A percentile compares a stretch with the other conserved stretches of the same genome.
Evolutionary conservation across 2,329 filamentous ascomycete species (phyloP).

Genomic region (Fusarium globosum): DNA sequence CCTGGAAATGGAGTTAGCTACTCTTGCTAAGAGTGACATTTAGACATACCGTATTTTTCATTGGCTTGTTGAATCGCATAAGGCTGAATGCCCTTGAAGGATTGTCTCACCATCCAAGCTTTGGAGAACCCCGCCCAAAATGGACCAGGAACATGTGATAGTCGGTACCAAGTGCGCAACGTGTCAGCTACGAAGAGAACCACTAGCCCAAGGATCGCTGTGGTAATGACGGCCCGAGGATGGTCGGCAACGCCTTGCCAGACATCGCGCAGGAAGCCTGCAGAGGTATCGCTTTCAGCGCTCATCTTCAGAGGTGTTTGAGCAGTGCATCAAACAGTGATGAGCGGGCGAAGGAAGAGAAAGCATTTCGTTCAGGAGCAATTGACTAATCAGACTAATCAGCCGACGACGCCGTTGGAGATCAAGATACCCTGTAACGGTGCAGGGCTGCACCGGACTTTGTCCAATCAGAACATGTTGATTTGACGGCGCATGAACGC

Average conservation of each 20-base stretch:
- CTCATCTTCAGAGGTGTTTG: background rate
- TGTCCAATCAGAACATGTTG: background rate
- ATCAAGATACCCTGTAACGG: background rate
- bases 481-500: background rate
- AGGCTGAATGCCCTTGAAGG: conserved; percentile 43
- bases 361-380: background rate
- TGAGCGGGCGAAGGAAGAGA: background rate
- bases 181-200: conserved; percentile 25
- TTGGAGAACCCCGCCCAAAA: conserved; percentile 49
- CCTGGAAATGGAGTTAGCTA: background rate
- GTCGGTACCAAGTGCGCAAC: conserved; percentile 44
- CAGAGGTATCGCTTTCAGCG: background rate
- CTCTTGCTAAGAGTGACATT: fast-evolving
- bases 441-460: background rate
- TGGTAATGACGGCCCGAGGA: background rate
- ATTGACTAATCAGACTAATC: background rate
- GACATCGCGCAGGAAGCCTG: background rate
- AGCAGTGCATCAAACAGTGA: background rate
- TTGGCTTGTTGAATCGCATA: conserved; percentile 32
- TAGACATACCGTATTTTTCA: conserved; percentile 7
- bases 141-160: conserved; percentile 51
- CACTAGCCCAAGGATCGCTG: background rate
- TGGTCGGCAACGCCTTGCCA: background rate
- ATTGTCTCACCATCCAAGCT: conserved; percentile 47
- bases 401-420: background rate